Conservation (phyloP, 2,329 filamentous ascomycete species). For the Fusarium virguliforme region DNA sequence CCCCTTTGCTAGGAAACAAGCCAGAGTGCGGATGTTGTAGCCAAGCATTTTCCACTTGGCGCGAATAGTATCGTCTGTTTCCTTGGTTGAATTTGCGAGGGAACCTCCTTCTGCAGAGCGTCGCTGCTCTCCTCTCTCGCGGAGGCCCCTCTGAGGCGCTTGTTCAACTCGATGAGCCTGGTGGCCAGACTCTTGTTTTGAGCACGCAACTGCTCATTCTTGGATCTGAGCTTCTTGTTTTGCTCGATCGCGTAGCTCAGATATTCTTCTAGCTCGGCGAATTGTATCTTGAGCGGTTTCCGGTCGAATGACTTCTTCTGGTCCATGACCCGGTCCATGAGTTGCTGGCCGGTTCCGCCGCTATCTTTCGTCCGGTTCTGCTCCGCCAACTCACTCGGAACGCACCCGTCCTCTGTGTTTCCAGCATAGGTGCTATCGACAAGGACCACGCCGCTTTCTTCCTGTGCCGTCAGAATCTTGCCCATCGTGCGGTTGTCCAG, state of each 20-base stretch:
- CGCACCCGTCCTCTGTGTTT: neutral
- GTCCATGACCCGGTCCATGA: neutral
- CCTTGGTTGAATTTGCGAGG: conserved; percentile 29
- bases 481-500: neutral
- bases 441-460: neutral
- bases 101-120: neutral
- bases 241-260: neutral
- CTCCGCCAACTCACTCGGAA: neutral
- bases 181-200: no score
- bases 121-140: conserved; percentile 14
- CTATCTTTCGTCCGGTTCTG: neutral
- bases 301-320: neutral
- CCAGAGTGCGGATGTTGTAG: conserved; percentile 40
- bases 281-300: neutral
- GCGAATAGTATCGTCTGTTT: conserved; percentile 27
- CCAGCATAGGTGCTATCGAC: no score
- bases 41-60: conserved; percentile 37
- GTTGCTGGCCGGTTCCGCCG: neutral
- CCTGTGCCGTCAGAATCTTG: neutral
- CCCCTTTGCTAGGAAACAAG: neutral
- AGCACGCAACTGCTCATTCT: no score
- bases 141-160: neutral
- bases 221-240: neutral
- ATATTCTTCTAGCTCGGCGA: neutral
- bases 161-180: neutral